A percentile compares a stretch with the other conserved stretches of the same genome.
phyloP scores from a whole-genome alignment of 2,329 filamentous ascomycete genomes.

The Dactylonectria estremocensis region DNA sequence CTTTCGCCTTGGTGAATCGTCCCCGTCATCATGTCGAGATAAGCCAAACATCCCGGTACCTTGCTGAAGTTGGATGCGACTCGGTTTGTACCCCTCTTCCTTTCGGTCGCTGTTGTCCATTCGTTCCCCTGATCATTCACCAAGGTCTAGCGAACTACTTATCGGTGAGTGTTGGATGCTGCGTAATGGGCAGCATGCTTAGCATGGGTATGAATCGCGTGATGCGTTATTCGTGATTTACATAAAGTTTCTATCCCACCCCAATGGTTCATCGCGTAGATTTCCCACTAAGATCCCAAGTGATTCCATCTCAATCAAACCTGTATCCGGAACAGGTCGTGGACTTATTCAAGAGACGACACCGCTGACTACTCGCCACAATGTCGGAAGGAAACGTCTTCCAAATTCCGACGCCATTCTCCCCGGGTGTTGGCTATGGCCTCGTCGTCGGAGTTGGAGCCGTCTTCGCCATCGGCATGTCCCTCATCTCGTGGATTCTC shows the following conservation, averaged over 20 bases:
- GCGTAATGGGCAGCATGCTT: not conserved
- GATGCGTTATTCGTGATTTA: slow-evolving; percentile 13
- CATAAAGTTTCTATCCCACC: slow-evolving; percentile 14
- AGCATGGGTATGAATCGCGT: slow-evolving; percentile 8
- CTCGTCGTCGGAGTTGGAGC: slow-evolving; percentile 26
- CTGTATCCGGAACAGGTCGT: not conserved
- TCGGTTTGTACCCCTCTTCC: not conserved
- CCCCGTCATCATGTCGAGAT: slow-evolving; percentile 16
- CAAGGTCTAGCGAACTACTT: slow-evolving; percentile 9
- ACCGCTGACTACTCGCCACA: not conserved
- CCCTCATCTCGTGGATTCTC: slow-evolving; percentile 25
- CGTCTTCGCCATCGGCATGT: slow-evolving; percentile 30
- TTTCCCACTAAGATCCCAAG: not conserved
- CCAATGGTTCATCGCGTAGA: not conserved
- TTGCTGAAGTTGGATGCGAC: slow-evolving; percentile 4
- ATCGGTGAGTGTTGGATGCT: not conserved
- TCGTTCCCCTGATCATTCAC: not conserved
- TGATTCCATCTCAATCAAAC: not conserved
- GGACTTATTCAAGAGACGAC: not conserved
- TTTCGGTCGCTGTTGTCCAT: not conserved
- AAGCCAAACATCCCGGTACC: slow-evolving; percentile 25
- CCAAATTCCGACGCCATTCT: slow-evolving; percentile 25
- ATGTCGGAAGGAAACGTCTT: slow-evolving; percentile 26
- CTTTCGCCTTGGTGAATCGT: not conserved
- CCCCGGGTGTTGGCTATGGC: slow-evolving; percentile 27